Percentiles rank a stretch among this genome's conserved stretches.
Conservation (phyloP, 169 alveolate genomes). For the Ichthyophthirius multifiliis region DNA sequence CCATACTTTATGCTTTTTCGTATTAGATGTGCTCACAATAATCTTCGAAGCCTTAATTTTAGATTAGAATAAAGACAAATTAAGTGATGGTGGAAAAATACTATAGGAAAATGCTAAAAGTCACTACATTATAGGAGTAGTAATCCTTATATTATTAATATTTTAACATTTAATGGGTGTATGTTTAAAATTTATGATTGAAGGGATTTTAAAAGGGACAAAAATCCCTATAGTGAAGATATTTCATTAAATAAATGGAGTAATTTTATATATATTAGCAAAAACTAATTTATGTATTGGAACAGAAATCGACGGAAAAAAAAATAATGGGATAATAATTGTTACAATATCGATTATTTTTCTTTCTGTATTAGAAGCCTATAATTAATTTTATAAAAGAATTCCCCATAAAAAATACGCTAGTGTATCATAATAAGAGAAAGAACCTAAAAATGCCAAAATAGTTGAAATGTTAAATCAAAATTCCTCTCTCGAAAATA, state of each 20-base stretch:
- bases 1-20: conserved; percentile 14
- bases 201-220: not conserved
- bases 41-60: not conserved
- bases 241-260: conserved; percentile 13
- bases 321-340: not conserved
- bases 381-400: not conserved
- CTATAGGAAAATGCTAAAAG: not conserved
- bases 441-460: not conserved
- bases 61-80: not conserved
- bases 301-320: not conserved
- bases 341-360: not conserved
- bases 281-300: conserved; percentile 15
- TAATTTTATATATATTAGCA: conserved; percentile 1
- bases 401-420: not conserved
- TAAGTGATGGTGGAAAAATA: not conserved
- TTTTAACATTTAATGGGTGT: conserved; percentile 21
- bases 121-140: conserved; percentile 1
- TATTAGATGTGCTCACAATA: conserved; percentile 16
- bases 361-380: not conserved
- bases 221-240: not conserved
- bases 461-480: not conserved
- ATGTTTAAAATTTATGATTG: not conserved
- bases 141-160: not conserved
- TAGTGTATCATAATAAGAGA: not conserved
- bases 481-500: not conserved